Percentiles rank a stretch among this genome's conserved stretches.
phyloP scores from a whole-genome alignment of 192 early-diverging fungal genomes.

The Podila epigama region DNA sequence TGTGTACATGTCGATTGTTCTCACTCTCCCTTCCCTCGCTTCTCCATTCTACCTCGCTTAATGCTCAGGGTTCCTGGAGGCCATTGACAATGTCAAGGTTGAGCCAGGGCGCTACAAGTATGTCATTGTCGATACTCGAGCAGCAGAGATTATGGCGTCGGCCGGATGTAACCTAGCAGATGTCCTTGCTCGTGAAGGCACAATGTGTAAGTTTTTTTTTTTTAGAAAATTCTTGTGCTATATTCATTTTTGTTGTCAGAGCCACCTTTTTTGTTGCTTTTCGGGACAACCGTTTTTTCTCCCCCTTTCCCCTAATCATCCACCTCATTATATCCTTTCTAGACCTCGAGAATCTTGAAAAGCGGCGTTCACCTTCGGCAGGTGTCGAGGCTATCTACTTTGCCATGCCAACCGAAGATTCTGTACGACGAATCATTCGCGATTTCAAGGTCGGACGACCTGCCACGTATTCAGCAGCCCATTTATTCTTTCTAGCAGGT shows the following conservation, averaged over 20 bases:
- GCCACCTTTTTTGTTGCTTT: background rate
- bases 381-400: constrained; percentile 70
- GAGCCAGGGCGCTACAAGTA: constrained; percentile 81
- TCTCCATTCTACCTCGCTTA: too few relatives aligned
- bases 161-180: constrained; percentile 74
- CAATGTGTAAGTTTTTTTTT: constrained; percentile 56
- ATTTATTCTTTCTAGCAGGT: constrained; percentile 68
- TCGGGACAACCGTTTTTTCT: too few relatives aligned
- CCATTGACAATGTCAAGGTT: constrained; percentile 45
- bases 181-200: constrained; percentile 69
- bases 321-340: too few relatives aligned
- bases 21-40: too few relatives aligned
- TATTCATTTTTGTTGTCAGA: too few relatives aligned
- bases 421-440: constrained; percentile 64
- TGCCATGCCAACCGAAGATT: constrained; percentile 65
- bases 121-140: constrained; percentile 77
- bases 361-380: constrained; percentile 62
- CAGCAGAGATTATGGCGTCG: constrained; percentile 72
- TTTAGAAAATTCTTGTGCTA: background rate
- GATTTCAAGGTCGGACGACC: constrained; percentile 57
- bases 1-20: too few relatives aligned
- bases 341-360: constrained; percentile 66
- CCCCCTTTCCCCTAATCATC: background rate
- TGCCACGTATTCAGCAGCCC: constrained; percentile 67
- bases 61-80: constrained; percentile 48